A percentile compares a stretch with the other conserved stretches of the same genome.
These are phyloP conservation scores for Solanum habrochaites DNA, from an alignment of 257 asterid species.

Conservation along the genomic window DNA sequence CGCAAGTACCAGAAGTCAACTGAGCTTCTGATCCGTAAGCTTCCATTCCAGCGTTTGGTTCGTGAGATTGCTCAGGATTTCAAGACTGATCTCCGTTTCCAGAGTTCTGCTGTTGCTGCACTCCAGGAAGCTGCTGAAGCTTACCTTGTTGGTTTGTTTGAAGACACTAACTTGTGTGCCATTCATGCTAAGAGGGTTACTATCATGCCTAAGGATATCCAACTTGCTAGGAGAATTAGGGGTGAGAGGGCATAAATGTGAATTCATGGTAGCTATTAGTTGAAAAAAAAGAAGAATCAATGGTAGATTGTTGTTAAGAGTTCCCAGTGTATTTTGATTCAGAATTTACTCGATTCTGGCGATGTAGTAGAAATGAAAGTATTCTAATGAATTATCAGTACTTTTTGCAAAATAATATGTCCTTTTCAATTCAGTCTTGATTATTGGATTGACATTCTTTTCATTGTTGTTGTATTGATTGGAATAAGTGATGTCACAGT, in stretches of 20 bases:
- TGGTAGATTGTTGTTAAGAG: not conserved
- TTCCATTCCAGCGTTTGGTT: slow-evolving; percentile 24
- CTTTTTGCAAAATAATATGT: not conserved
- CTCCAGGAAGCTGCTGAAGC: slow-evolving; percentile 29
- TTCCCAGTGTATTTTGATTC: not conserved
- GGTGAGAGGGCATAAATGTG: slow-evolving; percentile 19
- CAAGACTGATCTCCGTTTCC: slow-evolving; percentile 28
- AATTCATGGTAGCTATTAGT: not conserved
- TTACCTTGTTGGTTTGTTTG: slow-evolving; percentile 18
- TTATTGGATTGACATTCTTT: not conserved
- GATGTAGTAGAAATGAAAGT: not conserved
- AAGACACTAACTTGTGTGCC: slow-evolving; percentile 25
- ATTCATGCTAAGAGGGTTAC: slow-evolving; percentile 28
- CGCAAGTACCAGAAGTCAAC: slow-evolving; percentile 28
- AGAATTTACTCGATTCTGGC: not conserved
- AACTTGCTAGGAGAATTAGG: slow-evolving; percentile 24
- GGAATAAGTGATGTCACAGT: not conserved
- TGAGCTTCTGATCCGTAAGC: slow-evolving; percentile 16
- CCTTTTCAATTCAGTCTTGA: not conserved
- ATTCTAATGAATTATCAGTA: not conserved
- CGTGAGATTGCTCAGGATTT: slow-evolving; percentile 35
- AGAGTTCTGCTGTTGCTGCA: slow-evolving; percentile 23
- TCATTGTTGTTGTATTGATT: not conserved
- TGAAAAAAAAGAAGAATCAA: not conserved
- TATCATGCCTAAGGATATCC: slow-evolving; percentile 27